These are phyloP conservation scores for Bocquillonia castaneifolia DNA, from an alignment of 441 rosid genomes.

Conservation along the genomic window DNA sequence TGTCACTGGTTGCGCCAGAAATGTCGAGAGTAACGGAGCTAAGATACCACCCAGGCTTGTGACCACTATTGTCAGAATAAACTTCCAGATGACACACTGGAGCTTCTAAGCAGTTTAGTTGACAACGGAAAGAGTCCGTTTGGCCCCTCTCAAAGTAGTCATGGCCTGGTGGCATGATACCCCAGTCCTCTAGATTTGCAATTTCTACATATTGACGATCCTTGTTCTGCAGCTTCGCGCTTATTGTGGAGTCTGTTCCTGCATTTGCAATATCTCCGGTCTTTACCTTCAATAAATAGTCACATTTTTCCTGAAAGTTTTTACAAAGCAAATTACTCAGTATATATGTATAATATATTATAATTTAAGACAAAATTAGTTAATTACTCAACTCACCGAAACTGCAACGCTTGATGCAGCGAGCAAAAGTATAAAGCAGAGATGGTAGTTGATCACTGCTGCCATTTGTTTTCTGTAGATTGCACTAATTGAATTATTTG, in stretches of 20 bases:
- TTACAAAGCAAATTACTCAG: too few relatives aligned
- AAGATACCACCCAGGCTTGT: neutral
- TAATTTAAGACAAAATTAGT: too few relatives aligned
- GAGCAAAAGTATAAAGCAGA: too few relatives aligned
- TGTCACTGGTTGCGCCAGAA: neutral
- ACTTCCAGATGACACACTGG: neutral
- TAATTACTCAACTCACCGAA: too few relatives aligned
- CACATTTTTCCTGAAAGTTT: too few relatives aligned
- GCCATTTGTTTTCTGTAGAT: too few relatives aligned
- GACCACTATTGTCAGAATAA: neutral
- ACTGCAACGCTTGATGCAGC: too few relatives aligned
- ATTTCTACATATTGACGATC: too few relatives aligned
- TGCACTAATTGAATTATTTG: too few relatives aligned
- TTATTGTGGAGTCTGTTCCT: neutral
- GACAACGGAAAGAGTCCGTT: neutral
- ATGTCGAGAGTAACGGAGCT: neutral
- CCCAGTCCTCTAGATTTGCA: neutral
- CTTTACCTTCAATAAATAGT: too few relatives aligned
- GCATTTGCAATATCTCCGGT: neutral
- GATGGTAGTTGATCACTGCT: too few relatives aligned
- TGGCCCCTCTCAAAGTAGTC: neutral
- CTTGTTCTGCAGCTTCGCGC: neutral
- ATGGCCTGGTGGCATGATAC: neutral
- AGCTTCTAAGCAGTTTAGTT: neutral
- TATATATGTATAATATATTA: too few relatives aligned